These are phyloP conservation scores for Aspergillus carlsbadensis DNA, from an alignment of 495 filamentous ascomycete genomes.

Conservation along the genomic window DNA sequence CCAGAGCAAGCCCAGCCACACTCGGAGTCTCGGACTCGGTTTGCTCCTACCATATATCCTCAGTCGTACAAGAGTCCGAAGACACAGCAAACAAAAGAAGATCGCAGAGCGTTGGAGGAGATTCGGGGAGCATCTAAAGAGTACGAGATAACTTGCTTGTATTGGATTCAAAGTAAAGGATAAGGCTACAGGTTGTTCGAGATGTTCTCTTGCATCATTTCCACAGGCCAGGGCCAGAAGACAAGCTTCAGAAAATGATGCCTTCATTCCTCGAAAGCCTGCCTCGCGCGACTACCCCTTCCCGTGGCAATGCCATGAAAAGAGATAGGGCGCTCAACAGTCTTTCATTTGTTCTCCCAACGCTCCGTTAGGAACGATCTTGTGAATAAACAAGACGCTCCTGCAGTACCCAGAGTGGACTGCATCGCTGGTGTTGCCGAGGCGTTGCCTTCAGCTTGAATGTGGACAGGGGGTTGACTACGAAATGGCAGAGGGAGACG, in stretches of 20 bases:
- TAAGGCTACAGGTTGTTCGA: conserved; percentile 50
- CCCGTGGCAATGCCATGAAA: conserved; percentile 26
- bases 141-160: background rate
- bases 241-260: conserved; percentile 51
- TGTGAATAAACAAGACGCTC: conserved; percentile 52
- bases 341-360: conserved; percentile 63
- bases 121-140: background rate
- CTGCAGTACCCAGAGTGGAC: conserved; percentile 65
- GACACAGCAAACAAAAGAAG: background rate
- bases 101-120: too few species aligned
- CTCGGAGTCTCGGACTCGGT: background rate
- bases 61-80: background rate
- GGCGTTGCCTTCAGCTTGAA: background rate
- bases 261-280: conserved; percentile 61
- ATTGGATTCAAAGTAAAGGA: background rate
- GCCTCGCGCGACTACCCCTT: conserved; percentile 11
- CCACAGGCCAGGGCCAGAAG: conserved; percentile 48
- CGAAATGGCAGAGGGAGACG: background rate
- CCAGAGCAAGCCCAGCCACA: background rate
- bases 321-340: conserved; percentile 22
- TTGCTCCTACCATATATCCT: background rate
- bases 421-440: conserved; percentile 59
- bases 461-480: background rate
- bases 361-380: conserved; percentile 68
- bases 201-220: conserved; percentile 71